Evolutionary conservation across 768 basidiomycete genomes (phyloP), one percentile per base, ranked within the genome.

Genomic region (Lactarius vividus): DNA sequence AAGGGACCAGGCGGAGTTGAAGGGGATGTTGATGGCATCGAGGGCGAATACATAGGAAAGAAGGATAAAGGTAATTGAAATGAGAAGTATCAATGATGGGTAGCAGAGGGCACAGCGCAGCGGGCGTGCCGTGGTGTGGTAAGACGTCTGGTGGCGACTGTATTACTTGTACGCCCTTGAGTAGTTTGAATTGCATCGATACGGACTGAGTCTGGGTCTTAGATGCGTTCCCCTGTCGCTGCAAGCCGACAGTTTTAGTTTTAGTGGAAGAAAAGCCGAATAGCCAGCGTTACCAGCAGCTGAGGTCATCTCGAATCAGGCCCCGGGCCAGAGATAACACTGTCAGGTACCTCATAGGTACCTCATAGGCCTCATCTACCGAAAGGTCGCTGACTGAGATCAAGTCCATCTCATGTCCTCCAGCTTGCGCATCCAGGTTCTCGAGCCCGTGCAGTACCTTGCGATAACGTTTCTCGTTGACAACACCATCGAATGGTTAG

Each of bases 401-500:
- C 31, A 16, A 26, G 29, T 39, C 10, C 44, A 4, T 44, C 2
- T n/a, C 18, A 37, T 46, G 44, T 46, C 63, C 31, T 46, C 56
- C 15, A 23, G 52, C 18, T 26, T 55, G 23, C 39, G 18, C 3
- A 33, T 15, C 18, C 37, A 23, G 46, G 33, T 54, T 23, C 39
- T 69, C 58, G 60, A 31, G 29, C 55, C 67, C 4, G 69, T 74
- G 37, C 64, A 69, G 33, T 46, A 49, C 7, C 54, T 74, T 2
- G 64, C 57, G 0, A 69, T 74, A 57, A 71, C 70, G 0, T 72
- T 78, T 57, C 68, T 78, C 11, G 77, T 78, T 15, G 77, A 78
- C 63, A 77, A 78, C 59, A 65, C 67, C 39, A 73, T 80, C 33
- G 79, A 80, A 73, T 80, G 79, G 79, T 76, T 59, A 58, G 71